Evolutionary conservation across 257 asterid species (phyloP), one percentile per base, ranked within the genome.

Genomic region (Cordia subcordata): DNA sequence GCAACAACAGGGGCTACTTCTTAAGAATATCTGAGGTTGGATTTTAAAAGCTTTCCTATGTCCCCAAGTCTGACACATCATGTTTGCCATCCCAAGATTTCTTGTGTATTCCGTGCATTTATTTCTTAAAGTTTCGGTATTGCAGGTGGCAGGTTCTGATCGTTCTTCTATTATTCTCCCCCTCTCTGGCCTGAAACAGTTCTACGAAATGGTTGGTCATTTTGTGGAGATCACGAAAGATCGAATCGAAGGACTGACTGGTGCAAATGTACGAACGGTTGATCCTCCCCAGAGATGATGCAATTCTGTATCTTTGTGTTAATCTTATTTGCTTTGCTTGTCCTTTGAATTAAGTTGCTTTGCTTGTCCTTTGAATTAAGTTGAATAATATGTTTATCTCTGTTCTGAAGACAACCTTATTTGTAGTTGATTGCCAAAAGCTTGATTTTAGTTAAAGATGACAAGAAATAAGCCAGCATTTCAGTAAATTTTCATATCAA

Each of bases 101-200:
- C 18, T 52, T 11, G n/a, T 20, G 11, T 49, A 16, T 15, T 16
- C 0, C n/a, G 53, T 17, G 6, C 23, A 27, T 27, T 27, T 20
- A 10, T 10, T 10, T 39, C 0, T 22, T 35, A 1, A 51, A 10
- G 12, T 27, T 18, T 53, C 60, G 17, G 17, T 13, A 20, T 22
- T 68, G 77, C 87, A 91, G 98, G 99, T 92, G 39, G 86, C 96
- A 0, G 99, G 96, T 60, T 78, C 99, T 14, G 99, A 92, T 45
- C 94, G 99, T 21, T 84, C 99, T 18, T 92, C 99, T 64, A 92
- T 92, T 72, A 92, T 92, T 55, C 94, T 92, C 73, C 99, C 96
- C 8, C 74, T 92, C 64, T 88, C 96, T 13, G 96, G 96, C 47
- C 83, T 92, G 70, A 92, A 82, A 68, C 96, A 88, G 72, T 88